phyloP scores from a whole-genome alignment of 768 basidiomycete species.

The Rhodotorula toruloides region DNA sequence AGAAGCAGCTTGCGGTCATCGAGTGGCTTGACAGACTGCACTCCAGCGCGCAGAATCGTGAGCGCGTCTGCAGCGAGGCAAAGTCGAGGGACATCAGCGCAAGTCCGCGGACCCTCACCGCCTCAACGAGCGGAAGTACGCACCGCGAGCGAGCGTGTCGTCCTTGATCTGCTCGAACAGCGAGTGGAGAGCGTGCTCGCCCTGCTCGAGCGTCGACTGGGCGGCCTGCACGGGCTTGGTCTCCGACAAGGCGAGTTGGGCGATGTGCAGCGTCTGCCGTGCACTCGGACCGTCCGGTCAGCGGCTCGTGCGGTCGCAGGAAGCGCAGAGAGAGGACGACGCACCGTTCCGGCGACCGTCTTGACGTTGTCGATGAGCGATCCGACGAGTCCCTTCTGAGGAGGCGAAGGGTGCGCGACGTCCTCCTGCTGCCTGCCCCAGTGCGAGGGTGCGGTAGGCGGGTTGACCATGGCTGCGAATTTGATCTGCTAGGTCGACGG shows the following conservation, averaged over 20 bases:
- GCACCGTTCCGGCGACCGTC: constrained; percentile 9
- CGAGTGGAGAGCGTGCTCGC: neutral
- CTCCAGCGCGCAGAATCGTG: neutral
- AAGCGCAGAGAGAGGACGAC: neutral
- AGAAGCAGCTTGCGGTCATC: constrained; percentile 36
- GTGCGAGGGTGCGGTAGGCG: neutral
- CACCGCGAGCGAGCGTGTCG: constrained; percentile 5
- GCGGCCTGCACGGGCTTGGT: neutral
- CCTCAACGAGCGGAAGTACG: neutral
- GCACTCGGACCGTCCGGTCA: neutral
- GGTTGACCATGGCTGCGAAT: neutral
- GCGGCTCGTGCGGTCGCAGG: neutral
- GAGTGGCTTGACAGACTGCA: neutral
- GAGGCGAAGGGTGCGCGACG: constrained; percentile 5
- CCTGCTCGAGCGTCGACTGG: neutral
- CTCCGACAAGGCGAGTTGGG: constrained; percentile 8
- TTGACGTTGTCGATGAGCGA: neutral
- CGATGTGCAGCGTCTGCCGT: constrained; percentile 9
- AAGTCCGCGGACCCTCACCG: neutral
- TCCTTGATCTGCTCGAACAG: constrained; percentile 12
- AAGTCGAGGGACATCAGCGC: neutral
- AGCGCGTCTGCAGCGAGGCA: constrained; percentile 1
- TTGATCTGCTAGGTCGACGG: neutral
- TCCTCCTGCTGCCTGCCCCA: neutral
- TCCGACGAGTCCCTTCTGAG: too few species aligned